These are phyloP conservation scores for Paramecium primaurelia DNA, from an alignment of 73 alveolate genomes.

Conservation along the genomic window DNA sequence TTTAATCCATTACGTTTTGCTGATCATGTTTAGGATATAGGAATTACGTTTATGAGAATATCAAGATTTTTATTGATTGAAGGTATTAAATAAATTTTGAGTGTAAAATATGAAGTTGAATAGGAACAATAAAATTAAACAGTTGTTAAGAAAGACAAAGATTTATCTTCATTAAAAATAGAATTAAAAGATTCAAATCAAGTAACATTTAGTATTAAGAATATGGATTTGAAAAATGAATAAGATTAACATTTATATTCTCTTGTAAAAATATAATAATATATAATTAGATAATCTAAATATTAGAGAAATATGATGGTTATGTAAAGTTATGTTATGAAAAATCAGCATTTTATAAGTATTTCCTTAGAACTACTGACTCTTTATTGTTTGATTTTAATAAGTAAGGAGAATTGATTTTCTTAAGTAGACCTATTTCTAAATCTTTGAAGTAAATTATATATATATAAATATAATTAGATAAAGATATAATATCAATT, in stretches of 20 bases:
- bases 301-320: slow-evolving; percentile 38
- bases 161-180: background rate
- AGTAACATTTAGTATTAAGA: background rate
- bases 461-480: background rate
- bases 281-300: background rate
- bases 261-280: background rate
- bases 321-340: slow-evolving; percentile 50
- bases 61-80: slow-evolving; percentile 27
- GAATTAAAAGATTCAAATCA: slow-evolving; percentile 9
- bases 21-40: slow-evolving; percentile 19
- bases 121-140: background rate
- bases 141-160: background rate
- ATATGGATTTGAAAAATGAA: slow-evolving; percentile 29
- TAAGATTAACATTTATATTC: background rate
- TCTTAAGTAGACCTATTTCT: slow-evolving; percentile 37
- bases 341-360: slow-evolving; percentile 33
- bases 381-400: slow-evolving; percentile 25
- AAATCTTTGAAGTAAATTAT: background rate
- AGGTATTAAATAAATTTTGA: background rate
- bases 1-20: slow-evolving; percentile 38
- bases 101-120: background rate
- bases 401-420: slow-evolving; percentile 8
- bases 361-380: slow-evolving; percentile 36
- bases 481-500: background rate
- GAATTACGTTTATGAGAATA: slow-evolving; percentile 17